Base-by-base conservation (phyloP, 345 rosid species). In the Clausena lansium region DNA sequence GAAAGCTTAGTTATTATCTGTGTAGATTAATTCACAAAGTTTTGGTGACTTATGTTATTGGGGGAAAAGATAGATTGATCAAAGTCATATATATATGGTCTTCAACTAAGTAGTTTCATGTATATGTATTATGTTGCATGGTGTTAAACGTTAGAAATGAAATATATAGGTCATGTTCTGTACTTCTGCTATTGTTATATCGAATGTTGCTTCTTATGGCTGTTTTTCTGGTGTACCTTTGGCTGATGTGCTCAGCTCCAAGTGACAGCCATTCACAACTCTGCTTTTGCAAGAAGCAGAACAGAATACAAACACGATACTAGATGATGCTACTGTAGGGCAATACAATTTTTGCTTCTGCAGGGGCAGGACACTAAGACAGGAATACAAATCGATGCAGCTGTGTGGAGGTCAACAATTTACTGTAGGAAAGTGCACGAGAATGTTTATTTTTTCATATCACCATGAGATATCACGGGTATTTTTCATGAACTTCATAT, bases 1-100 rank as follows among this genome's bases (percentile, higher is more conserved):
- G 76, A 91, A 93, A 78, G 92, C 71, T 60, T 90, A 84, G 39
- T 67, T 27, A 6, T 41, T 9, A 64, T 66, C 63, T 52, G 76
- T 13, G 52, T 57, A 7, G 81, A 45, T 71, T 76, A 58, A 62
- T 63, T 54, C 39, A 61, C 75, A 13, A 28, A n/a, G 38, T 33
- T 83, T 75, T 76, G 35, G n/a, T 52, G 63, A 30, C 60, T 24
- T 65, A 0, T 65, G 1, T 59, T 25, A 5, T 41, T 24, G 2
- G 17, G 30, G 58, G 38, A 60, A 59, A 59, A 76, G 77, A 82
- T 78, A 68, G 54, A 77, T 59, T 7, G 1, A 50, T 64, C 15
- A 54, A 36, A 66, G 24, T 32, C 27, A 32, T 70, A 45, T 45
- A 45, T 45, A 45, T 45, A 25, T 15, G 41, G 7, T 63, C 41